phyloP scores from a whole-genome alignment of 2,329 filamentous ascomycete species.

The Nannizziopsis barbatae region DNA sequence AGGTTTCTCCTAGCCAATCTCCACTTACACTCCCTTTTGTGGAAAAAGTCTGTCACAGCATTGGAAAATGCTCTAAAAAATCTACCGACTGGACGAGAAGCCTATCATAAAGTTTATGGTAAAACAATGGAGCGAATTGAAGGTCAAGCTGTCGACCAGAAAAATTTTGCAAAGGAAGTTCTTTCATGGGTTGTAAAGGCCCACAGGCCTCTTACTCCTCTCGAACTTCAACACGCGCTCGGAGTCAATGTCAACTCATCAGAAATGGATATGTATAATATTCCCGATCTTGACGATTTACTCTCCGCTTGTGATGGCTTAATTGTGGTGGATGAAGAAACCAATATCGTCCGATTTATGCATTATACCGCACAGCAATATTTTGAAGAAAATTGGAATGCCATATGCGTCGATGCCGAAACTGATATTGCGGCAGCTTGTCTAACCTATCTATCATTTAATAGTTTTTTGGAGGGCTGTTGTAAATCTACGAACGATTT shows the following conservation, averaged over 20 bases:
- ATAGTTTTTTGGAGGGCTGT: slow-evolving; percentile 17
- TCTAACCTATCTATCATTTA: slow-evolving; percentile 25
- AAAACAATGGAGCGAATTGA: slow-evolving; percentile 26
- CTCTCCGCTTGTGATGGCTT: slow-evolving; percentile 21
- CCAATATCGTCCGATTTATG: slow-evolving; percentile 20
- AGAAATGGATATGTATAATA: slow-evolving; percentile 22
- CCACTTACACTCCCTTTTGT: slow-evolving; percentile 17
- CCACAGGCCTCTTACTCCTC: slow-evolving; percentile 20
- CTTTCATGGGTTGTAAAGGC: slow-evolving; percentile 12
- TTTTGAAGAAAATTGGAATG: slow-evolving; percentile 28
- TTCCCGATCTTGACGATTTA: slow-evolving; percentile 12
- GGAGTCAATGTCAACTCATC: slow-evolving; percentile 18
- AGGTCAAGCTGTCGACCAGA: neutral
- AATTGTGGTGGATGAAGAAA: slow-evolving; percentile 18
- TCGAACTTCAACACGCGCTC: slow-evolving; percentile 25
- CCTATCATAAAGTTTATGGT: slow-evolving; percentile 34
- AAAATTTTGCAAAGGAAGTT: slow-evolving; percentile 6
- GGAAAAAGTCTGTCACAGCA: slow-evolving; percentile 20
- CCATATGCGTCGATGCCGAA: slow-evolving; percentile 19
- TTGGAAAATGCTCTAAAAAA: slow-evolving; percentile 25
- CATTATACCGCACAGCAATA: slow-evolving; percentile 42
- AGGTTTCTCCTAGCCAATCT: slow-evolving; percentile 24
- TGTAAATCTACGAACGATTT: slow-evolving; percentile 15
- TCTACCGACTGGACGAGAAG: slow-evolving; percentile 23
- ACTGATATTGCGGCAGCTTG: slow-evolving; percentile 19